Evolutionary conservation across 2,329 filamentous ascomycete species (phyloP).

Genomic region (Aspergillus ochraceus): DNA sequence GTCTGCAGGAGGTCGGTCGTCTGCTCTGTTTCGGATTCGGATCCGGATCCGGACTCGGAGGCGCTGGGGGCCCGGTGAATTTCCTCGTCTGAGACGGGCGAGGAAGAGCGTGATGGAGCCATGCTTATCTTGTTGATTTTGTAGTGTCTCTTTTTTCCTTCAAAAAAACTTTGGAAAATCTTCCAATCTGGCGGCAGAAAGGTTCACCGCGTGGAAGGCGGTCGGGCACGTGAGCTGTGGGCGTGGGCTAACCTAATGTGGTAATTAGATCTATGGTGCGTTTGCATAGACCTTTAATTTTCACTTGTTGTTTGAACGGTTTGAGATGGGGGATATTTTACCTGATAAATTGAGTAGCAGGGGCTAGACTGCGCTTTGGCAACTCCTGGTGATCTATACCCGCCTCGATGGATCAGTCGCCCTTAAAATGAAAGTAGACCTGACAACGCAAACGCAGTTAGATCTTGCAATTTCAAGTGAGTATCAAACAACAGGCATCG

Average conservation of each 20-base stretch:
- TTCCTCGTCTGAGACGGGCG: conserved; percentile 23
- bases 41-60: conserved; percentile 21
- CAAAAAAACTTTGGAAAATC: conserved; percentile 20
- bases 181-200: conserved; percentile 34
- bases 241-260: neutral
- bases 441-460: too few species aligned
- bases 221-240: conserved; percentile 13
- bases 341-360: too few species aligned
- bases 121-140: conserved; percentile 23
- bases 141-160: neutral
- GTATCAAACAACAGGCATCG: too few species aligned
- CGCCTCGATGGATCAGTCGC: too few species aligned
- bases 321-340: too few species aligned
- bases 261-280: neutral
- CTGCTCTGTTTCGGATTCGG: conserved; percentile 22
- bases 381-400: too few species aligned
- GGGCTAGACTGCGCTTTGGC: too few species aligned
- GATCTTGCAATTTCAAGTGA: too few species aligned
- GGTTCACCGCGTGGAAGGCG: conserved; percentile 28
- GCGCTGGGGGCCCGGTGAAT: conserved; percentile 17
- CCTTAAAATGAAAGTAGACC: too few species aligned
- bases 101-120: conserved; percentile 26
- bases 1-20: conserved; percentile 20
- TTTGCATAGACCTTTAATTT: neutral
- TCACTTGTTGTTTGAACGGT: too few species aligned